These are phyloP conservation scores for Colletotrichum plurivorum DNA, from an alignment of 2,329 filamentous ascomycete genomes.

Conservation along the genomic window DNA sequence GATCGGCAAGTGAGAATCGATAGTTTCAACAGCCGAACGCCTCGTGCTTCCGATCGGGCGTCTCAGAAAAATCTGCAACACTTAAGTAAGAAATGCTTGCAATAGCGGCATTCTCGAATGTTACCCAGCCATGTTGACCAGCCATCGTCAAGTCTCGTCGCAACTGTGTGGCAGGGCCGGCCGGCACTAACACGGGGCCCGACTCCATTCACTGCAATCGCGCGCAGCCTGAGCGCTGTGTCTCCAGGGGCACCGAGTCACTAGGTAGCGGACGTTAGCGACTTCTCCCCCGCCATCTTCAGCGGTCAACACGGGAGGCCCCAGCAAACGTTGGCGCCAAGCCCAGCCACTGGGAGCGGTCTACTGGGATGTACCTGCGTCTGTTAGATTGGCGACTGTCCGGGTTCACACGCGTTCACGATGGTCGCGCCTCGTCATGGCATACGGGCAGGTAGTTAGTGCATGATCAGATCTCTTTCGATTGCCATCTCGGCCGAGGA, in stretches of 20 bases:
- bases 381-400: not conserved
- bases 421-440: not conserved
- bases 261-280: slow-evolving; percentile 13
- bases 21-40: slow-evolving; percentile 20
- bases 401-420: slow-evolving; percentile 1
- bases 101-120: not conserved
- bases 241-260: slow-evolving; percentile 17
- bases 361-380: slow-evolving; percentile 17
- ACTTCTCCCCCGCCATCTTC: slow-evolving; percentile 26
- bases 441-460: not conserved
- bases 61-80: slow-evolving; percentile 8
- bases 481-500: slow-evolving; percentile 2
- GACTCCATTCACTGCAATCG: not conserved
- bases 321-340: slow-evolving; percentile 18
- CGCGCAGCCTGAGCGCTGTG: slow-evolving; percentile 28
- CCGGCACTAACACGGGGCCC: slow-evolving; percentile 27
- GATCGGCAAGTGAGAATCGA: slow-evolving; percentile 18
- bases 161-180: slow-evolving; percentile 24
- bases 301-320: slow-evolving; percentile 30
- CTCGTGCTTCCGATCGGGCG: slow-evolving; percentile 8
- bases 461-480: slow-evolving; percentile 9
- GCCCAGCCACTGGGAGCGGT: slow-evolving; percentile 22
- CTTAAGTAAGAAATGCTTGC: slow-evolving; percentile 26
- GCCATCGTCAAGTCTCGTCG: slow-evolving; percentile 21
- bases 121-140: slow-evolving; percentile 22